Evolutionary conservation across 1,284 basidiomycete species (phyloP).

Genomic region (Ustilago xerochloae): DNA sequence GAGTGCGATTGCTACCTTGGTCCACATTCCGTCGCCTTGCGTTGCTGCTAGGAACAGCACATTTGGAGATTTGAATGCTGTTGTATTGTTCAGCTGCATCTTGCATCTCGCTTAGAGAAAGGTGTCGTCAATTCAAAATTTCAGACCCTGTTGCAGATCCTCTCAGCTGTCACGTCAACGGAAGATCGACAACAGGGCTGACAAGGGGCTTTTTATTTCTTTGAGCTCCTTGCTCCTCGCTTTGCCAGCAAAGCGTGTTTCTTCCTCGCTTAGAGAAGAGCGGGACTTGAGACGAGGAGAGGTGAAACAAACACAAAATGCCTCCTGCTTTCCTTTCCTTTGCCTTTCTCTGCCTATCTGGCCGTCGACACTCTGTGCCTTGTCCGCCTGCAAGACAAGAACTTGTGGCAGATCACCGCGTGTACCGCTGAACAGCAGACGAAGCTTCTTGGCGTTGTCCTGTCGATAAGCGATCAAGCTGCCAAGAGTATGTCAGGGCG

Average conservation of each 20-base stretch:
- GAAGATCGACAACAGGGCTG: slow-evolving; percentile 2
- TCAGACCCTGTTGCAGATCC: not conserved
- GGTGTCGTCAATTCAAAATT: not conserved
- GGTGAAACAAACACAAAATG: slow-evolving; percentile 10
- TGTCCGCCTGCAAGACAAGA: too few relatives aligned
- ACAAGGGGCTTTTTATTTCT: not conserved
- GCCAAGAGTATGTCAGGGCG: not conserved
- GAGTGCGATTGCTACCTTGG: too few relatives aligned
- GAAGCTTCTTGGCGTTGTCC: not conserved
- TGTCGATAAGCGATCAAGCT: not conserved
- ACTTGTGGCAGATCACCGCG: too few relatives aligned
- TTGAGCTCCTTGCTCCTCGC: not conserved
- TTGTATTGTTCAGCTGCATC: not conserved
- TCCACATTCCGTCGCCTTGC: slow-evolving; percentile 2
- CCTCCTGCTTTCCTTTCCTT: not conserved
- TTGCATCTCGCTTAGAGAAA: not conserved
- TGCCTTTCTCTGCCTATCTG: not conserved
- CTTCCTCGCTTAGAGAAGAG: not conserved
- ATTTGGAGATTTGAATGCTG: not conserved
- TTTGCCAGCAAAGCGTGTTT: slow-evolving; percentile 4
- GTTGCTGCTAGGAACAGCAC: not conserved
- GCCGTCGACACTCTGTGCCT: not conserved
- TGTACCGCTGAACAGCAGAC: not conserved
- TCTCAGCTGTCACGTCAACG: slow-evolving; percentile 1
- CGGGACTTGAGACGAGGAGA: not conserved